These are phyloP conservation scores for Entomortierella lignicola DNA, from an alignment of 192 early-diverging fungal genomes.

Conservation along the genomic window DNA sequence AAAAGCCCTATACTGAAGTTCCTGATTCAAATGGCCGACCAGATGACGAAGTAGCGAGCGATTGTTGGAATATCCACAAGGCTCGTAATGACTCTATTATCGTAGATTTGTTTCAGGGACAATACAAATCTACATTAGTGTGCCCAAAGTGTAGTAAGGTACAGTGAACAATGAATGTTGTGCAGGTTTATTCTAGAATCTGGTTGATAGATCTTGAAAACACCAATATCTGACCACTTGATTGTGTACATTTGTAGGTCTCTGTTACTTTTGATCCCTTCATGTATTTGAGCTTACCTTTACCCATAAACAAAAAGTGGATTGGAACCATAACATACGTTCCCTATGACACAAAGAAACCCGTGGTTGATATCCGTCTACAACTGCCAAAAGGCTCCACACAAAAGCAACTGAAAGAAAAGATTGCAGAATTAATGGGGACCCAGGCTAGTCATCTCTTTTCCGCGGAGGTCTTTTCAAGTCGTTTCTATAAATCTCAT, in stretches of 20 bases:
- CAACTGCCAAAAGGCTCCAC: constrained; percentile 73
- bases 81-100: constrained; percentile 84
- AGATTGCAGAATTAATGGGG: constrained; percentile 65
- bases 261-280: constrained; percentile 93
- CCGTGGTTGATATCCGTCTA: constrained; percentile 60
- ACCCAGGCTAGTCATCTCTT: constrained; percentile 58
- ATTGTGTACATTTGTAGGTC: constrained; percentile 75
- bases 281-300: constrained; percentile 92
- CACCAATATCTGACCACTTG: no score
- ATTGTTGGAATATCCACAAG: constrained; percentile 71
- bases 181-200: no score
- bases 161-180: background rate
- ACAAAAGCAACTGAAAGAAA: constrained; percentile 67
- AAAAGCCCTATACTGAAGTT: constrained; percentile 56
- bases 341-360: constrained; percentile 57
- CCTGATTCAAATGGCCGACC: constrained; percentile 52
- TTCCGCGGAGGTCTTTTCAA: constrained; percentile 62
- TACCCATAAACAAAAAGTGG: constrained; percentile 72
- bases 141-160: constrained; percentile 78
- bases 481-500: constrained; percentile 68
- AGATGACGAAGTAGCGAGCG: constrained; percentile 61
- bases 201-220: no score
- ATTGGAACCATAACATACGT: constrained; percentile 61
- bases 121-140: constrained; percentile 71
- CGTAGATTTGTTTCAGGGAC: constrained; percentile 94